Evolutionary conservation across 2,329 filamentous ascomycete genomes (phyloP).

Genomic region (Dothistroma pini): DNA sequence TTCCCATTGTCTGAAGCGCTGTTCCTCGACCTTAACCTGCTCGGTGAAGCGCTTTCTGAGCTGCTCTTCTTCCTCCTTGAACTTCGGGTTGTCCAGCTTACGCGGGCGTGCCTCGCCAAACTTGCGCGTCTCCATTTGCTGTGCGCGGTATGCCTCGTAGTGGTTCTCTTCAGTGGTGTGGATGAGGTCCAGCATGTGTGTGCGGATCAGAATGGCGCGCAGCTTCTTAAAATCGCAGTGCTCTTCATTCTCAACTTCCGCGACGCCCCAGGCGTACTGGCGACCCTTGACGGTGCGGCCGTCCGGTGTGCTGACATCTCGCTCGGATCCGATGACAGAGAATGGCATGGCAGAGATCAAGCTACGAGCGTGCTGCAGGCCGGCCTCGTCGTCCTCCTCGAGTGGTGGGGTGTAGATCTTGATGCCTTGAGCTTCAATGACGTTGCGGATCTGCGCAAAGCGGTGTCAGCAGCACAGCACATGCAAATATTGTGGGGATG

Average conservation of each 20-base stretch:
- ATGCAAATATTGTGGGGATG: not conserved
- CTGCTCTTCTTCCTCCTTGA: conserved; percentile 99
- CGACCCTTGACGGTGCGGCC: conserved; percentile 97
- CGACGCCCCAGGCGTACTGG: conserved; percentile 99
- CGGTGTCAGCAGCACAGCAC: conserved; percentile 29
- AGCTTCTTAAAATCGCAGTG: conserved; percentile 99
- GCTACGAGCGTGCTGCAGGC: conserved; percentile 88
- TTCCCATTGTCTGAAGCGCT: conserved; percentile 99
- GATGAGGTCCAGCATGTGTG: conserved; percentile 98
- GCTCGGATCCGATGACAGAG: conserved; percentile 97
- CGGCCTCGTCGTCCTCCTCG: conserved; percentile 97
- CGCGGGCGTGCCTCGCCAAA: conserved; percentile 95
- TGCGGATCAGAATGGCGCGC: conserved; percentile 92
- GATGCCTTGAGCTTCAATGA: conserved; percentile 97
- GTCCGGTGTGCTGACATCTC: conserved; percentile 95
- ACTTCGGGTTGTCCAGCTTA: conserved; percentile 99
- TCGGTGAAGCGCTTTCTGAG: conserved; percentile 99
- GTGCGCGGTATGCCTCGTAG: conserved; percentile 98
- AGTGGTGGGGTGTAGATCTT: conserved; percentile 98
- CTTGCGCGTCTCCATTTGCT: conserved; percentile 99
- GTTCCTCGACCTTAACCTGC: conserved; percentile 99
- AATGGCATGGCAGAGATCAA: conserved; percentile 98
- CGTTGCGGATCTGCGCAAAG: conserved; percentile 72
- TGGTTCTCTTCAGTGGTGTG: conserved; percentile 99
- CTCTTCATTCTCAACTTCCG: conserved; percentile 99